Evolutionary conservation across 306 rosid genomes (phyloP).

Genomic region (Medicago ruthenica): DNA sequence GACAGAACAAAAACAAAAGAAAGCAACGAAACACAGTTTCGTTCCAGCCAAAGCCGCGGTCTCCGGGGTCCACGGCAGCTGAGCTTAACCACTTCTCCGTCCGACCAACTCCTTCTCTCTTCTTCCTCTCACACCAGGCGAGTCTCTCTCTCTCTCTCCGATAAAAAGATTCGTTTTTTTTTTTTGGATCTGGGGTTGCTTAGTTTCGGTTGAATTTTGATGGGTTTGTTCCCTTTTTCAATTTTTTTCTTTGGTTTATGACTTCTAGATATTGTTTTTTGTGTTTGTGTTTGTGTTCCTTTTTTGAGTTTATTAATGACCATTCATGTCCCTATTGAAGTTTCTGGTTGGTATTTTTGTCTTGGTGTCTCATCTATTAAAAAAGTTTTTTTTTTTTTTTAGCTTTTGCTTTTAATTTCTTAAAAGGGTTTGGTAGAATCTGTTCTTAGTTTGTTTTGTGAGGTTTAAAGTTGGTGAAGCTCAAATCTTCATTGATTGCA

Average conservation of each 20-base stretch:
- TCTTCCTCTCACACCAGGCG: background rate
- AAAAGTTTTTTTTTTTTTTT: background rate
- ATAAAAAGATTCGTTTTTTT: too few species aligned
- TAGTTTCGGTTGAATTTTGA: constrained; percentile 1
- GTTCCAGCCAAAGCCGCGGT: background rate
- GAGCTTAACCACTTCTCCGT: constrained; percentile 14
- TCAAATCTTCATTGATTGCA: constrained; percentile 11
- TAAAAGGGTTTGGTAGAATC: constrained; percentile 10
- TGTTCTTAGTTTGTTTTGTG: constrained; percentile 21
- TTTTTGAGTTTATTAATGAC: constrained; percentile 7
- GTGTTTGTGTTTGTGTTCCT: background rate
- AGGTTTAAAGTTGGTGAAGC: constrained; percentile 29
- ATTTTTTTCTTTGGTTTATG: background rate
- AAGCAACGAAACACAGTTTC: constrained; percentile 1
- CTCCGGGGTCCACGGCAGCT: constrained; percentile 17
- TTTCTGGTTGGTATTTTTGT: background rate
- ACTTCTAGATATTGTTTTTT: background rate
- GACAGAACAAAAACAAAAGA: constrained; percentile 8
- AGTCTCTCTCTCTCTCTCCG: background rate
- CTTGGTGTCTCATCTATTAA: background rate
- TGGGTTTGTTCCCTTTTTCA: constrained; percentile 1
- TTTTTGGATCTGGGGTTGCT: constrained; percentile 7
- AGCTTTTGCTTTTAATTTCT: background rate
- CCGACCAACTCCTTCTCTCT: constrained; percentile 16
- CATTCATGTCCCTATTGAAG: background rate